Evolutionary conservation across 2,329 filamentous ascomycete species (phyloP).

Genomic region (Verticillium nonalfalfae): DNA sequence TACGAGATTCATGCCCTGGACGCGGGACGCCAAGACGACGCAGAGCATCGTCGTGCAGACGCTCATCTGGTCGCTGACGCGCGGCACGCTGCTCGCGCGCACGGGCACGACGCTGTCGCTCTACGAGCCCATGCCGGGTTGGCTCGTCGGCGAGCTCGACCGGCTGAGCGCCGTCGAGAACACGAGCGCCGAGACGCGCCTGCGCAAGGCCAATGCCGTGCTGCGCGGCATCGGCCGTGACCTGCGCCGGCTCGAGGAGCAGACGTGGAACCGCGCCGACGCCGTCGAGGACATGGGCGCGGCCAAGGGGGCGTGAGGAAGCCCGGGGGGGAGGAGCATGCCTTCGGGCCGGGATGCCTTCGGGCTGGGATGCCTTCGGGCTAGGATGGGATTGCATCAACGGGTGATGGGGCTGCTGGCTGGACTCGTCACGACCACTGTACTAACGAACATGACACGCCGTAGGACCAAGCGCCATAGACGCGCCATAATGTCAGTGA

Average conservation of each 20-base stretch:
- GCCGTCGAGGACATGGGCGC: slow-evolving; percentile 65
- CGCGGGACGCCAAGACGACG: background rate
- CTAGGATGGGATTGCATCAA: no score
- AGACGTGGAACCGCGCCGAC: slow-evolving; percentile 66
- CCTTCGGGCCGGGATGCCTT: no score
- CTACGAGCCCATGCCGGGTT: background rate
- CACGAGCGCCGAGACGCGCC: background rate
- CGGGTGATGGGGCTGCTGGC: background rate
- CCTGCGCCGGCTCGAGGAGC: slow-evolving; percentile 59
- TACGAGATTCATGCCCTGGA: background rate
- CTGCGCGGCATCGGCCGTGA: slow-evolving; percentile 48
- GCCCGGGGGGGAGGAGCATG: no score
- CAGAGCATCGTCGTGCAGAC: background rate
- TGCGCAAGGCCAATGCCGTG: slow-evolving; percentile 25
- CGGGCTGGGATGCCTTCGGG: no score
- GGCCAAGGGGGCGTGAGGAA: slow-evolving; percentile 15
- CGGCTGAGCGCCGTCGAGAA: slow-evolving; percentile 39
- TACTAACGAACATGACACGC: background rate
- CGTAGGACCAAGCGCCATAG: background rate
- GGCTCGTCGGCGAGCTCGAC: slow-evolving; percentile 7
- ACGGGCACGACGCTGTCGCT: background rate
- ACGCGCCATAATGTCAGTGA: background rate
- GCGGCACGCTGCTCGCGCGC: slow-evolving; percentile 4
- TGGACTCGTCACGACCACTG: background rate
- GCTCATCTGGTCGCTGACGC: background rate